Evolutionary conservation across 2,329 filamentous ascomycete genomes (phyloP), one percentile per base, ranked within the genome.

Genomic region (Eutypella sp.): DNA sequence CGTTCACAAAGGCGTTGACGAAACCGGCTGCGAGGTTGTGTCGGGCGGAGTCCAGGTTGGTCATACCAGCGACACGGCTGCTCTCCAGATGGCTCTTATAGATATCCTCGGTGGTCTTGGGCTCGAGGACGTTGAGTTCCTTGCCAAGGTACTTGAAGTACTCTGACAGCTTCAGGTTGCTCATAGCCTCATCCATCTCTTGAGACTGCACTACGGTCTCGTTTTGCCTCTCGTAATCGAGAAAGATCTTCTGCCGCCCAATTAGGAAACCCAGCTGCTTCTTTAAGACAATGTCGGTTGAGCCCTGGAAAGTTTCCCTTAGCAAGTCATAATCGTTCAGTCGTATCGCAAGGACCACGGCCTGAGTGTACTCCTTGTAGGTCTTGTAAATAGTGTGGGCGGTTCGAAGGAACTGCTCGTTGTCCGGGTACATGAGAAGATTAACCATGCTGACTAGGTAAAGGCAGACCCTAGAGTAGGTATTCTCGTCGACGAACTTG

Each of bases 391-490:
- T 95, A 53, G 85, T 80, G 71, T 97, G 93, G 40, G 92, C 91
- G 7, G 92, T 95, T 54, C 83, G 85, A 49, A 99, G 84, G 70
- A 99, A 97, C 59, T 88, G 84, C 64, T 96, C 89, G 68, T 99
- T 96, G 69, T 99, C 93, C 37, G 93, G 93, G 63, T 95, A 97
- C 44, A 93, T 96, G 66, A 99, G 82, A 18, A 99, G 81, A 63
- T 93, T 95, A 56, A 99, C 93, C 88, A 97, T 97, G 74, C 89
- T 95, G 58, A 95, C 89, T 85, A 99, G 96, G 72, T 99, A 99
- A 56, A 99, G 72, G 65, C 93, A 97, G 46, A 96, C 93, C 61
- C 93, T 78, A 43, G 87, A 76, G 66, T 95, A 99, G 22, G 91
- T 97, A 70, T 97, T 85, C 66, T 95, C 86, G 66, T 99, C 93